phyloP scores from a whole-genome alignment of 768 basidiomycete species.

The Albatrellus ellisii region DNA sequence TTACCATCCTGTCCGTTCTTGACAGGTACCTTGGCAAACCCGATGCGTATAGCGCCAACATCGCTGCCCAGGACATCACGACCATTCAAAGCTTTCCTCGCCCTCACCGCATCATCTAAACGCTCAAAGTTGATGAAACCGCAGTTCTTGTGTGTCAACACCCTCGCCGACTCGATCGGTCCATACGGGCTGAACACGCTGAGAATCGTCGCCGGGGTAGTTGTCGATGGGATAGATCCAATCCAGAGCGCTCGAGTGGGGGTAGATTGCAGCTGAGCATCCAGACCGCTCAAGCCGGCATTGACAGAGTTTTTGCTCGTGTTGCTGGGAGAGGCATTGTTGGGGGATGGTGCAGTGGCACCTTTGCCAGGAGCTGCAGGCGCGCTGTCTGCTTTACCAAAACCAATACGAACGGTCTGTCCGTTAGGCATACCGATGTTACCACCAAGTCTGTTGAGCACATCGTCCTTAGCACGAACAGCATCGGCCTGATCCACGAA shows the following conservation, averaged over 20 bases:
- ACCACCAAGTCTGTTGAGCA: constrained; percentile 88
- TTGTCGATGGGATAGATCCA: constrained; percentile 90
- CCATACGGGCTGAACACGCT: constrained; percentile 97
- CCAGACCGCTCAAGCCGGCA: constrained; percentile 54
- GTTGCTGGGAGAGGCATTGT: constrained; percentile 49
- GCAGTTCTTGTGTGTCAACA: constrained; percentile 95
- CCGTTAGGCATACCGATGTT: constrained; percentile 92
- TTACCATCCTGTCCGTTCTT: constrained; percentile 66
- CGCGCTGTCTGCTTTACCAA: constrained; percentile 95
- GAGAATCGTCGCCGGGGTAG: constrained; percentile 87
- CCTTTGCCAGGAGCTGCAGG: constrained; percentile 84
- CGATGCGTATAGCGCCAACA: constrained; percentile 93
- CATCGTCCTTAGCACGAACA: constrained; percentile 96
- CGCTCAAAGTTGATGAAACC: constrained; percentile 97
- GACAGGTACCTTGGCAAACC: constrained; percentile 92
- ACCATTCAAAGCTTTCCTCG: constrained; percentile 90
- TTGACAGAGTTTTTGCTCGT: constrained; percentile 33
- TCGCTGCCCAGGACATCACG: constrained; percentile 93
- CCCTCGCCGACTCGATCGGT: constrained; percentile 92
- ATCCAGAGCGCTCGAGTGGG: constrained; percentile 97
- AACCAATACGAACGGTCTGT: constrained; percentile 93
- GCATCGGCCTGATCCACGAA: constrained; percentile 94
- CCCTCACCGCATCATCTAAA: constrained; percentile 91
- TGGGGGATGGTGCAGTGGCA: constrained; percentile 43
- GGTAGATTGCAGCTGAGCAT: constrained; percentile 77